phyloP scores from a whole-genome alignment of 163 green algal species.

The Smithsoniella earleae region DNA sequence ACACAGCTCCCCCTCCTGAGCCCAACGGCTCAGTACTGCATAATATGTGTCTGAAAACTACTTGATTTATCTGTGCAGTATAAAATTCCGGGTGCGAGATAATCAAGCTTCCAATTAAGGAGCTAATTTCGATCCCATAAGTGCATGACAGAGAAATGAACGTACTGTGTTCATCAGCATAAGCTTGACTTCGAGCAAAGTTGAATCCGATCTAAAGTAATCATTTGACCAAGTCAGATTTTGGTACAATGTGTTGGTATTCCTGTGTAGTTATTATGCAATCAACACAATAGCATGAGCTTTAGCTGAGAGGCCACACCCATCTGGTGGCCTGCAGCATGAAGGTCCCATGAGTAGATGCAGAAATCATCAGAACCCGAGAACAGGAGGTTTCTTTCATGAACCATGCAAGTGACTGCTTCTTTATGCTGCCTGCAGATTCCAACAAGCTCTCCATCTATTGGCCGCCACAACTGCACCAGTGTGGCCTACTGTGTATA shows the following conservation, averaged over 20 bases:
- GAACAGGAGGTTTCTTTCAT: slow-evolving; percentile 61
- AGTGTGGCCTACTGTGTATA: no score
- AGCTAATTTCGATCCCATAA: no score
- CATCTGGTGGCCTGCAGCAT: slow-evolving; percentile 35
- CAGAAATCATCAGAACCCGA: slow-evolving; percentile 48
- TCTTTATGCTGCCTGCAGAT: slow-evolving; percentile 47
- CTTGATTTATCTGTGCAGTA: no score
- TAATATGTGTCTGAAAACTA: no score
- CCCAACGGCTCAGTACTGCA: no score
- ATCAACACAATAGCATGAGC: no score
- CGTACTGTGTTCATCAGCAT: background rate
- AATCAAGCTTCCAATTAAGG: no score
- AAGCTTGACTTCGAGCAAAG: background rate
- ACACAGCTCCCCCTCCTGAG: no score
- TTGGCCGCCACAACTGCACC: slow-evolving; percentile 51
- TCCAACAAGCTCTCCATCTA: slow-evolving; percentile 43
- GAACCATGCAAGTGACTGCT: slow-evolving; percentile 48
- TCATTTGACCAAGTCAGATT: background rate
- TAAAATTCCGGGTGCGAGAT: no score
- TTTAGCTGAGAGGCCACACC: background rate
- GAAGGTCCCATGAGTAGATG: slow-evolving; percentile 51
- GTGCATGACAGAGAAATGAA: no score
- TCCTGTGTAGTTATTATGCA: background rate
- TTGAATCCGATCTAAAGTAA: no score
- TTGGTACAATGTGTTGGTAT: background rate